Conservation (phyloP, 768 basidiomycete genomes). For the Hirschioporus abietinus region DNA sequence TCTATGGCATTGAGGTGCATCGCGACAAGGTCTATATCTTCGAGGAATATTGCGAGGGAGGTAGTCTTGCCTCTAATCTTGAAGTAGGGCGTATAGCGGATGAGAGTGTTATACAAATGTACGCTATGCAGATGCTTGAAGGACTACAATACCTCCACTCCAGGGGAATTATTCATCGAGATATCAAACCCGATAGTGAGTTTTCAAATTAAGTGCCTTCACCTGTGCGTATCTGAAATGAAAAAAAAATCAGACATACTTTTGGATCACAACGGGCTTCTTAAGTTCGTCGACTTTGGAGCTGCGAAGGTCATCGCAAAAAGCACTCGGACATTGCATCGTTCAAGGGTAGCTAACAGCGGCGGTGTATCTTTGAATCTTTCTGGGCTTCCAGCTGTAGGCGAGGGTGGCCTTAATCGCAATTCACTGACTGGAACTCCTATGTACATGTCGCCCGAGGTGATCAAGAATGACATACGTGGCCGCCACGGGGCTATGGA, state of each 20-base stretch:
- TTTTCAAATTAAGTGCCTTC: constrained; percentile 15
- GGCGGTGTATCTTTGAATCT: constrained; percentile 23
- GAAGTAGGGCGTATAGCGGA: constrained; percentile 96
- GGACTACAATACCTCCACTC: constrained; percentile 92
- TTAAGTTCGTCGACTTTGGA: constrained; percentile 97
- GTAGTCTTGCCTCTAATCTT: constrained; percentile 81
- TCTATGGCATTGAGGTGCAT: constrained; percentile 98
- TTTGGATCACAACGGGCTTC: constrained; percentile 81
- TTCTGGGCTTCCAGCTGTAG: constrained; percentile 28
- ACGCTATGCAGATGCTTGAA: constrained; percentile 95
- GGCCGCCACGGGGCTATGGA: constrained; percentile 96
- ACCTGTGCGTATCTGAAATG: constrained; percentile 6
- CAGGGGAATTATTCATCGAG: constrained; percentile 88
- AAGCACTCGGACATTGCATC: constrained; percentile 75
- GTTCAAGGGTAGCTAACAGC: constrained; percentile 56
- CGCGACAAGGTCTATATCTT: constrained; percentile 99
- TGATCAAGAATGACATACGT: constrained; percentile 89
- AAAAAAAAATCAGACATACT: constrained; percentile 70
- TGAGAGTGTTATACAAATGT: constrained; percentile 91
- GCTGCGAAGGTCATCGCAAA: constrained; percentile 95
- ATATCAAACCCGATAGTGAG: constrained; percentile 98
- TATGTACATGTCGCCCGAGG: constrained; percentile 99
- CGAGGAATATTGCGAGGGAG: constrained; percentile 97
- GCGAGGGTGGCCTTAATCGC: constrained; percentile 46
- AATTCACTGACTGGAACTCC: constrained; percentile 95